phyloP scores from a whole-genome alignment of 2,329 filamentous ascomycete species.

The Epichloe bromicola region DNA sequence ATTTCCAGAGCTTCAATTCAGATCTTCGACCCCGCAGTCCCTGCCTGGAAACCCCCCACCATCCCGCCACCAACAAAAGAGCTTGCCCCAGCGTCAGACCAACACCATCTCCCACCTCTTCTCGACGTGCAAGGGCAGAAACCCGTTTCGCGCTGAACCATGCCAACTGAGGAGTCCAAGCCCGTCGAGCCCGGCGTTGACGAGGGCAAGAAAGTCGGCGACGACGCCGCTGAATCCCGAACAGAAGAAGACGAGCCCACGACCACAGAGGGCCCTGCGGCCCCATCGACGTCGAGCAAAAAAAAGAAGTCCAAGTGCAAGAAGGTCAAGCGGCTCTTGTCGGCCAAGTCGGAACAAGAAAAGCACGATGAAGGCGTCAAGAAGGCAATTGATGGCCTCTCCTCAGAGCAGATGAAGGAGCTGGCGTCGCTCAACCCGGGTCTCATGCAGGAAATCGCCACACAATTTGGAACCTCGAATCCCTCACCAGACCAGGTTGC shows the following conservation, averaged over 20 bases:
- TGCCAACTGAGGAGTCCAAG: constrained; percentile 50
- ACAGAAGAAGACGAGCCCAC: constrained; percentile 33
- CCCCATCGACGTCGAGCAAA: constrained; percentile 9
- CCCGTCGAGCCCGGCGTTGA: constrained; percentile 40
- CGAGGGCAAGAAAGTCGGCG: constrained; percentile 31
- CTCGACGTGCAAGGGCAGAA: neutral
- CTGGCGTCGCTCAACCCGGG: constrained; percentile 62
- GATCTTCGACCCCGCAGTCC: too few relatives aligned
- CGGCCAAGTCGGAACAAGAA: constrained; percentile 21
- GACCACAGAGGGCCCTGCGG: constrained; percentile 21
- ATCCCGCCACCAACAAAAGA: constrained; percentile 1
- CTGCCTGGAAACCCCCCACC: neutral
- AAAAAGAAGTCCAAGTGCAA: constrained; percentile 53
- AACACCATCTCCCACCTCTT: neutral
- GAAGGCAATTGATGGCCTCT: constrained; percentile 40
- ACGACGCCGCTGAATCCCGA: constrained; percentile 28
- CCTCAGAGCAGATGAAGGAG: constrained; percentile 46
- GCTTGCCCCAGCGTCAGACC: neutral
- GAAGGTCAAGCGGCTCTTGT: constrained; percentile 39
- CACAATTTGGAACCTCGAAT: constrained; percentile 23
- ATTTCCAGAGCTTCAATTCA: too few relatives aligned
- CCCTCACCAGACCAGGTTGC: constrained; percentile 30
- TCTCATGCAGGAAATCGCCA: constrained; percentile 44
- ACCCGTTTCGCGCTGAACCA: constrained; percentile 10
- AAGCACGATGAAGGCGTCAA: constrained; percentile 26